Conservation (phyloP, 352 stramenopile species). For the Phytophthora ohioensis region DNA sequence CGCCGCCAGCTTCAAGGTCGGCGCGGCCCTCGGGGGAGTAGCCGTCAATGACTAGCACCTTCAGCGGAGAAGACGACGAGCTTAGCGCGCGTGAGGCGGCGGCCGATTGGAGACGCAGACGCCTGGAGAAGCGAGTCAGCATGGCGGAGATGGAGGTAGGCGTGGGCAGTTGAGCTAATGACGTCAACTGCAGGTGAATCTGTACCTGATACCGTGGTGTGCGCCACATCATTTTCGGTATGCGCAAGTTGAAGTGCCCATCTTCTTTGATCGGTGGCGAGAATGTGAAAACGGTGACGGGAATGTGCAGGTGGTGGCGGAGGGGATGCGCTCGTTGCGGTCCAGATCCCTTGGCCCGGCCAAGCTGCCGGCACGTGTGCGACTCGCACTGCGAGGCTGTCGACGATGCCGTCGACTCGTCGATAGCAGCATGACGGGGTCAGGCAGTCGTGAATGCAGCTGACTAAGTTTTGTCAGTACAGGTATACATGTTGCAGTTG, state of each 20-base stretch:
- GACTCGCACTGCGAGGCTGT: neutral
- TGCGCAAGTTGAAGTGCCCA: conserved; percentile 38
- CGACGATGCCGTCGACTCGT: neutral
- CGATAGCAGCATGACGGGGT: too few relatives aligned
- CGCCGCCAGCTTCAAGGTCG: conserved; percentile 72
- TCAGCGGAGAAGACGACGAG: conserved; percentile 53
- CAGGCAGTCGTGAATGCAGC: too few relatives aligned
- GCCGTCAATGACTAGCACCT: conserved; percentile 80
- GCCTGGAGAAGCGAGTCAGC: conserved; percentile 31
- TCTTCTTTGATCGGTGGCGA: conserved; percentile 4
- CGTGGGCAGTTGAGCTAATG: conserved; percentile 32
- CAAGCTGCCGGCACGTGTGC: neutral
- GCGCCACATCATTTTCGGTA: conserved; percentile 24
- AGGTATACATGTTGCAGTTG: neutral
- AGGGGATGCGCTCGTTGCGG: conserved; percentile 3
- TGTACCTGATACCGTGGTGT: conserved; percentile 26
- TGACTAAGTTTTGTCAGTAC: too few relatives aligned
- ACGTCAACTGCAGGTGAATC: conserved; percentile 17
- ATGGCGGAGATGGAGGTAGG: conserved; percentile 14
- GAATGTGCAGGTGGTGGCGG: conserved; percentile 29
- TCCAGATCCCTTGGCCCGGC: too few relatives aligned
- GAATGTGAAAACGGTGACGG: conserved; percentile 21
- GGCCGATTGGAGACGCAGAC: conserved; percentile 14
- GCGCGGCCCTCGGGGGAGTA: conserved; percentile 76
- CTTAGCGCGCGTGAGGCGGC: conserved; percentile 30